Base-by-base conservation (phyloP, 768 basidiomycete species). In the Phlegmacium glaucopus region DNA sequence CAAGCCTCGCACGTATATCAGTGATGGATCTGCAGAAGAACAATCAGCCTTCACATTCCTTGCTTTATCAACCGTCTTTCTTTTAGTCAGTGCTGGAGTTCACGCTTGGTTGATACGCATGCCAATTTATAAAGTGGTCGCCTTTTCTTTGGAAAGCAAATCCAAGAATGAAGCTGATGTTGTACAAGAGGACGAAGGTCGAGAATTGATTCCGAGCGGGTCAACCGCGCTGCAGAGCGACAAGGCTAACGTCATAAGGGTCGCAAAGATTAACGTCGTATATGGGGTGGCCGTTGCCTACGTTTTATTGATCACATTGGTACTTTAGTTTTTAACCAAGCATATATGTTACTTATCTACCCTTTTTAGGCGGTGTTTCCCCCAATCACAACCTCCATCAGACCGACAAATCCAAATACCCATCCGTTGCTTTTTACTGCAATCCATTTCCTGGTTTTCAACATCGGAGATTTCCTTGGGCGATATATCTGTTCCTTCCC, bases 351-450 rank as follows among this genome's bases (percentile, higher is more conserved):
- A 39, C 45, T 32, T 55, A 41, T 53, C 34, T 4, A 43, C 40
- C 48, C 29, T 49, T 22, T 39, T 26, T 38, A 95, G 93, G 78
- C 92, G 26, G 85, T 94, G 39, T 95, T 80, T 67, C 94, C 94
- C 4, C 79, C 93, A 0, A 85, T 93, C 52, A 94, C 94, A 2
- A 78, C 84, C 4, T 86, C 85, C 0, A 80, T 96, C 44, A 64
- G 67, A 30, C 79, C 94, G 3, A 80, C 79, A 11, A 84, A 84
- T 51, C 75, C 79, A 2, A 60, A 63, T 18, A 79, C 76, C 34
- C 89, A 93, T 54, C 90, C 91, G 0, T 71, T 93, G n/a, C 72
- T 95, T 22, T 96, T 96, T 70, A 84, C 70, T 49, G 76, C 86
- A 4, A 50, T 85, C 27, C 88, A 91, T 60, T 91, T 93, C 69